Conservation (phyloP, 2,329 filamentous ascomycete species). For the Cadophora malorum region DNA sequence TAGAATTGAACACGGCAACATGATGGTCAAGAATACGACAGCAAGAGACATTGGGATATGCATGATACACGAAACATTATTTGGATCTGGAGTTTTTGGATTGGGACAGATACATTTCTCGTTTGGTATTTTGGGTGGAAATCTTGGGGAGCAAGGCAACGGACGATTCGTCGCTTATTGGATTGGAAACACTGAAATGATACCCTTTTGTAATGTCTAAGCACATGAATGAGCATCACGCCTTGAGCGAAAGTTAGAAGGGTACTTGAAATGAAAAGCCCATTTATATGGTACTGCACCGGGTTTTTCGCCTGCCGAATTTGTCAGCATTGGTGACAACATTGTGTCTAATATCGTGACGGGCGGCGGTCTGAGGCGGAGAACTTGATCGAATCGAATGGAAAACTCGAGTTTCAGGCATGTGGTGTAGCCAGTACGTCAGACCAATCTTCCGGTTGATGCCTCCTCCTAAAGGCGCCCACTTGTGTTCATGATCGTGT, state of each 20-base stretch:
- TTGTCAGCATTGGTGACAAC: too few species aligned
- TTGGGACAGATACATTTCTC: not conserved
- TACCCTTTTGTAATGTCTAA: slow-evolving; percentile 8
- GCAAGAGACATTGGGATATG: not conserved
- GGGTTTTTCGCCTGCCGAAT: too few species aligned
- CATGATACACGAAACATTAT: not conserved
- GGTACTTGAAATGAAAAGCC: not conserved
- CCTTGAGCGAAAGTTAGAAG: not conserved
- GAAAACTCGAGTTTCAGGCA: not conserved
- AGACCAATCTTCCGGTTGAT: too few species aligned
- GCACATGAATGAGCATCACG: not conserved
- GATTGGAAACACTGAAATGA: slow-evolving; percentile 11
- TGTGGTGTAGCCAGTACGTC: too few species aligned
- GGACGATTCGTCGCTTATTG: slow-evolving; percentile 14
- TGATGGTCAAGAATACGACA: too few species aligned
- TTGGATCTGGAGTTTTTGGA: not conserved
- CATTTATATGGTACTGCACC: not conserved
- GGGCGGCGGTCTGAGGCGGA: too few species aligned
- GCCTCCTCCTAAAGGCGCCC: too few species aligned
- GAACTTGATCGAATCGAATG: not conserved
- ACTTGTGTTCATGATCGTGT: not conserved
- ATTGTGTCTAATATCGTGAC: too few species aligned
- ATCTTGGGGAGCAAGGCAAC: not conserved
- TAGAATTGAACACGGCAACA: too few species aligned
- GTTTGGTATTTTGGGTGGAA: not conserved